Evolutionary conservation across 73 alveolate genomes (phyloP), one percentile per base, ranked within the genome.

Genomic region (Paramecium tetraurelia): DNA sequence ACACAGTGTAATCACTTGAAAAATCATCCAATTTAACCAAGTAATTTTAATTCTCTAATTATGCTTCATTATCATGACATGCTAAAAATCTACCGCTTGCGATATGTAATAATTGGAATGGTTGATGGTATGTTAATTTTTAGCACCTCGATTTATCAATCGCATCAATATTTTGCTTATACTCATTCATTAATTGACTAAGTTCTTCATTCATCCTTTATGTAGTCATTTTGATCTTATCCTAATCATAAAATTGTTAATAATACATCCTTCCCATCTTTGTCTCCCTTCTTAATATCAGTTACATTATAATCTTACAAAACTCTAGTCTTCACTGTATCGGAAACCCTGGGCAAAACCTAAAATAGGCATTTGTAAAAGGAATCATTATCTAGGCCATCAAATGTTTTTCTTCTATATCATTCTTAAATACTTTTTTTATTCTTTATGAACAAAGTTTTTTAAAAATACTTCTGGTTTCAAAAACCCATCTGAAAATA

Each of bases 1-100:
- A 93, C 20, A 89, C 93, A 14, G 96, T 89, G 40, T 50, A 40
- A 18, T 83, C 95, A 59, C 86, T 58, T 58, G 95, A 69, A 58
- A 58, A 93, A 24, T 92, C 95, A 48, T 92, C 92, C 9, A 93
- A 58, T 29, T 48, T 41, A 18, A 92, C 58, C 18, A 63, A 71
- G 14, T 89, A 92, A 58, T 93, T 93, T 41, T 93, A 93, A 36
- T 90, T 93, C 41, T 93, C 89, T 27, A 40, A 24, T 20, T 75
- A 70, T 3, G 96, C 89, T 46, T 89, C 94, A 41, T 58, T 71
- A 31, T 58, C 92, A 41, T 71, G 70, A 29, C 80, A 58, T 12
- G 92, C 58, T 36, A 89, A 29, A 77, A 77, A 89, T 44, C 75
- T 70, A 16, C 92, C 94, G 35, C 92, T 70, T n/a, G 80, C 87